Evolutionary conservation across 1,284 basidiomycete species (phyloP), one percentile per base, ranked within the genome.

Genomic region (Rugosomyces carneus): DNA sequence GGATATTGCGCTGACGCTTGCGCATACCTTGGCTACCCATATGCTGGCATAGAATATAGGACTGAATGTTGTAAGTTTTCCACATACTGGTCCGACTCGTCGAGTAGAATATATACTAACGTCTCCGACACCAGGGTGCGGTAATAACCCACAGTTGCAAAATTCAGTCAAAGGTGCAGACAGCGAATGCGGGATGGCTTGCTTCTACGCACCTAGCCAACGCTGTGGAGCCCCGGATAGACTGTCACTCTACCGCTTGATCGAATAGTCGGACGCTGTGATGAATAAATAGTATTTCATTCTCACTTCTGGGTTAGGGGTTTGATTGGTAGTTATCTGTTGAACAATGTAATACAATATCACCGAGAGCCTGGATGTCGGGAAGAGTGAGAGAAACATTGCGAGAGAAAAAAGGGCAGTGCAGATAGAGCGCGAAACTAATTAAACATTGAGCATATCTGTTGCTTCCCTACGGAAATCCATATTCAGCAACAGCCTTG

Each of bases 401-500:
- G n/a, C 31, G 21, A 23, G 21, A 7, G 21, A 7, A 23, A 23
- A 23, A n/a, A 34, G n/a, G n/a, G 31, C 31, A 34, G 15, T 15
- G 3, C 31, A n/a, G 15, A 16, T n/a, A 34, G 31, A 34, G 31
- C 31, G 15, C 9, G 10, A 34, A n/a, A 16, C 3, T 2, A 9
- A 13, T 2, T 29, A 29, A 34, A 16, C 15, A 15, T 34, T n/a
- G 15, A 15, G 31, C 13, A 15, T 16, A 34, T 34, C 31, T 34
- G 31, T 13, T 34, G 31, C n/a, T 11, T 13, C 24, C 27, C 5
- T 5, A 34, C 5, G n/a, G n/a, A 34, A 34, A 16, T 34, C 15
- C 15, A 13, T n/a, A 16, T 6, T 16, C 70, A 76, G 64, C 85
- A 89, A 59, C 84, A 88, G 35, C 71, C 70, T 18, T 61, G 57